Percentiles rank a stretch among this genome's conserved stretches.
Evolutionary conservation across 1,284 basidiomycete species (phyloP).

Genomic region (Cyathus olla): DNA sequence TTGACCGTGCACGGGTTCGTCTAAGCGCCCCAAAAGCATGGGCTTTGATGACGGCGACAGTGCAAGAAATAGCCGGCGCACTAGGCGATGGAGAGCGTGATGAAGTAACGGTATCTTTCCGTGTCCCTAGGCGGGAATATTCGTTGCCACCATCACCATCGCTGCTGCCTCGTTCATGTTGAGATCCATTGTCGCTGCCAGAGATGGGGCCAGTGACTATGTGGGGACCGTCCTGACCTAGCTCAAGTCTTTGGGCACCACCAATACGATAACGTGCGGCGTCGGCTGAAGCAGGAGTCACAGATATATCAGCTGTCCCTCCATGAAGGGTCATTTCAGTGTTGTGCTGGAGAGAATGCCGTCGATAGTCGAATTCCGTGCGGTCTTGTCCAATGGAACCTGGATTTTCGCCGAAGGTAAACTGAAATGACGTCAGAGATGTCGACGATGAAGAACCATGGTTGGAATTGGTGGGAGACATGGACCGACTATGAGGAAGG

Average conservation of each 20-base stretch:
- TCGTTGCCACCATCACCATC: conserved; percentile 64
- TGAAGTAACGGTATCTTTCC: conserved; percentile 52
- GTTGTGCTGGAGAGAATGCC: conserved; percentile 59
- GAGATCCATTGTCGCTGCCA: conserved; percentile 60
- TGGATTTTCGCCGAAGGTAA: conserved; percentile 58
- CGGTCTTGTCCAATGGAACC: conserved; percentile 62
- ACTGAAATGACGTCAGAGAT: conserved; percentile 73
- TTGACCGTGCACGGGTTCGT: conserved; percentile 77
- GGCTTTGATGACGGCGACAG: conserved; percentile 88
- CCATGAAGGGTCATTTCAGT: conserved; percentile 76
- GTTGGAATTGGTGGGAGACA: conserved; percentile 78
- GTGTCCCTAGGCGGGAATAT: conserved; percentile 52
- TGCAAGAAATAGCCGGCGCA: conserved; percentile 75
- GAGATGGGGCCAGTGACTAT: conserved; percentile 58
- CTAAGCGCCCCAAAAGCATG: conserved; percentile 87
- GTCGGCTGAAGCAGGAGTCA: conserved; percentile 59
- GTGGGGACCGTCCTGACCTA: conserved; percentile 61
- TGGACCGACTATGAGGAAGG: conserved; percentile 69
- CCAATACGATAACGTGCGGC: conserved; percentile 68
- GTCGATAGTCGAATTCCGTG: conserved; percentile 72
- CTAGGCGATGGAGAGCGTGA: conserved; percentile 82
- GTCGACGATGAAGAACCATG: conserved; percentile 74
- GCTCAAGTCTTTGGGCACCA: conserved; percentile 54
- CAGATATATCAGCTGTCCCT: conserved; percentile 78
- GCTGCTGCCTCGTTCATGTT: conserved; percentile 65